Conservation (phyloP, 2,329 filamentous ascomycete species). For the Colletotrichum sp. region DNA sequence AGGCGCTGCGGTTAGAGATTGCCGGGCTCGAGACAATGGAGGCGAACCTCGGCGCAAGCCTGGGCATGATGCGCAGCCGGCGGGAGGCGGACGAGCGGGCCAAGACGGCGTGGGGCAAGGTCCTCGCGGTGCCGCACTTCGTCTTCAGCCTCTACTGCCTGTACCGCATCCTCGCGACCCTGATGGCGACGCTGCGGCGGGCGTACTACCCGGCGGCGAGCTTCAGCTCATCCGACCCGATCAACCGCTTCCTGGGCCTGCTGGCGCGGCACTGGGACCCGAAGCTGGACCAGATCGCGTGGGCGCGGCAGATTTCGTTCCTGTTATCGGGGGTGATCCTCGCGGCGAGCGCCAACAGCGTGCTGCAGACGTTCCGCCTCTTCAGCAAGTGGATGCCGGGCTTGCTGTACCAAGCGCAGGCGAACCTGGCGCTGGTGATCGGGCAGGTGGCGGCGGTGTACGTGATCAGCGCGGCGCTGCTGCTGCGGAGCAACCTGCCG, state of each 20-base stretch:
- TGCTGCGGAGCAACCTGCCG: constrained; percentile 80
- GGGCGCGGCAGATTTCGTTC: constrained; percentile 87
- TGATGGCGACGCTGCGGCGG: constrained; percentile 70
- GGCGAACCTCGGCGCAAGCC: constrained; percentile 68
- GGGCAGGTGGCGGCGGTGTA: constrained; percentile 85
- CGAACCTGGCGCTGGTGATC: constrained; percentile 79
- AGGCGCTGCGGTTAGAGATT: constrained; percentile 74
- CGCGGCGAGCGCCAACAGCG: constrained; percentile 79
- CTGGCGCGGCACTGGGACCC: constrained; percentile 86
- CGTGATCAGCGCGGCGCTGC: constrained; percentile 79
- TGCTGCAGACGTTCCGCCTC: constrained; percentile 83
- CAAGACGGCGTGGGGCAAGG: constrained; percentile 68
- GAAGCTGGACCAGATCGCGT: constrained; percentile 79
- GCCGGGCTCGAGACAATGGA: constrained; percentile 83
- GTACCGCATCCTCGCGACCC: constrained; percentile 79
- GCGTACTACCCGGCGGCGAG: constrained; percentile 45
- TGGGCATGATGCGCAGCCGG: constrained; percentile 67
- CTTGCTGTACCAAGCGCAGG: constrained; percentile 75
- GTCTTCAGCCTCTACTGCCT: constrained; percentile 82
- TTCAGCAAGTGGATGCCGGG: constrained; percentile 77
- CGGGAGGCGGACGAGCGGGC: constrained; percentile 70
- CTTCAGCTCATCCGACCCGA: constrained; percentile 77
- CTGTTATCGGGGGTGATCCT: constrained; percentile 83
- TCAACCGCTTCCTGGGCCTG: constrained; percentile 82
- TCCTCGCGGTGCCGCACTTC: constrained; percentile 68